Base-by-base conservation (phyloP, 2,329 filamentous ascomycete genomes). In the Alternaria angustiovoidea region DNA sequence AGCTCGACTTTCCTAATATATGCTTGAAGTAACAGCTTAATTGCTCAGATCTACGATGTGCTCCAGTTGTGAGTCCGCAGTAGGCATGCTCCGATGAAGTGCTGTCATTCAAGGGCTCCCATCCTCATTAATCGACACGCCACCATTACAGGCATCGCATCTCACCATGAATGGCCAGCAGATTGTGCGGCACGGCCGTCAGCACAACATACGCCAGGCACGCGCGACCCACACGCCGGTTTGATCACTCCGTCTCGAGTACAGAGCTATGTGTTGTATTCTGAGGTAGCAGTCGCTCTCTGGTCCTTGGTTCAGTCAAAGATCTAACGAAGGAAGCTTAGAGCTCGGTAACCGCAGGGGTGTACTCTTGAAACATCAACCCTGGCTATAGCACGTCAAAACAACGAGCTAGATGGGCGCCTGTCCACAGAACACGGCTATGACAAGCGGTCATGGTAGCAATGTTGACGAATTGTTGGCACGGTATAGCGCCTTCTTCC, bases 331-430 rank as follows among this genome's bases (percentile, higher is more conserved):
- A 41, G 56, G 43, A 49, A 42, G 42, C 28, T 36, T 55, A 38
- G 36, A 49, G 57, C 62, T 57, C 30, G 42, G n/a, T 30, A 41
- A 59, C 38, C 16, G 52, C 56, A 64, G 58, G 69, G 64, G 56
- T 51, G 44, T 38, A 38, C 56, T 57, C 57, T 59, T 70, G 65
- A 71, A 71, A 72, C 68, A 58, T 44, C 62, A 43, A 68, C 48
- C 61, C 66, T 59, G 42, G 62, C 32, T 58, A 67, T 72, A 70
- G 52, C 61, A 69, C 57, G 61, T 54, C 44, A 54, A 44, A 44
- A 51, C 52, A 61, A 60, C 65, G 62, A 65, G 61, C 65, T 65
- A 52, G 54, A 58, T 38, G 57, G 38, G 46, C 41, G 42, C 44
- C 41, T 57, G 24, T 43, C 22, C 22, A 26, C 43, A 24, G 30